These are phyloP conservation scores for Plenodomus biglobosus DNA, from an alignment of 2,329 filamentous ascomycete species.

Conservation along the genomic window DNA sequence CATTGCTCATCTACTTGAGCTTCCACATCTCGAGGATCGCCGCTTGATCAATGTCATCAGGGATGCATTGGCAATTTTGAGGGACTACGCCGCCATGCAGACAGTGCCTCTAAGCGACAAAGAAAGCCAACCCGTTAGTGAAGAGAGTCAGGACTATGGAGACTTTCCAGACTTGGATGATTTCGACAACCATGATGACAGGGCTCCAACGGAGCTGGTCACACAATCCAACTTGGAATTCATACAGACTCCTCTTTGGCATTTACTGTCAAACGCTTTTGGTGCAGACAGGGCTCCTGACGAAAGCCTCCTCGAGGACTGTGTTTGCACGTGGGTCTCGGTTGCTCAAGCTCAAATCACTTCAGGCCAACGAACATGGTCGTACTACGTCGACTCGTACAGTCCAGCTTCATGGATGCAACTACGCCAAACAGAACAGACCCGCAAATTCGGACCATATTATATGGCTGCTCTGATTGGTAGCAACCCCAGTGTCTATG, in stretches of 20 bases:
- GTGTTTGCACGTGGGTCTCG: constrained; percentile 59
- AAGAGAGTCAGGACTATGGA: constrained; percentile 67
- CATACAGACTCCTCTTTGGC: constrained; percentile 54
- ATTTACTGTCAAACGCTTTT: constrained; percentile 62
- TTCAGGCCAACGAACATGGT: constrained; percentile 53
- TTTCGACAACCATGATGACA: constrained; percentile 35
- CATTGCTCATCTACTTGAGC: constrained; percentile 51
- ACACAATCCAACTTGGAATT: constrained; percentile 37
- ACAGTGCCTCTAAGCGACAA: constrained; percentile 18
- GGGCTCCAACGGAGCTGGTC: neutral
- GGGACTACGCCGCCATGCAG: constrained; percentile 41
- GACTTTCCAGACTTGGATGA: constrained; percentile 60
- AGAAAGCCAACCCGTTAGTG: constrained; percentile 46
- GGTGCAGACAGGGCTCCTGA: constrained; percentile 58
- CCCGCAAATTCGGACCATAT: constrained; percentile 49
- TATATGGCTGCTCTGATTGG: constrained; percentile 47
- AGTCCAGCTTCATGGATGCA: constrained; percentile 54
- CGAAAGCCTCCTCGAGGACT: constrained; percentile 55
- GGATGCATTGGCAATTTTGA: constrained; percentile 54
- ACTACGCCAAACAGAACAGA: constrained; percentile 50
- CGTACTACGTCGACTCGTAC: constrained; percentile 58
- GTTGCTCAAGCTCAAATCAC: constrained; percentile 53
- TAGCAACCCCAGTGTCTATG: constrained; percentile 45
- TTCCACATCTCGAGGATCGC: constrained; percentile 54
- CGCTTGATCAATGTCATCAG: constrained; percentile 51